Evolutionary conservation across 305 asterid species (phyloP).

Genomic region (Andrographis paniculata): DNA sequence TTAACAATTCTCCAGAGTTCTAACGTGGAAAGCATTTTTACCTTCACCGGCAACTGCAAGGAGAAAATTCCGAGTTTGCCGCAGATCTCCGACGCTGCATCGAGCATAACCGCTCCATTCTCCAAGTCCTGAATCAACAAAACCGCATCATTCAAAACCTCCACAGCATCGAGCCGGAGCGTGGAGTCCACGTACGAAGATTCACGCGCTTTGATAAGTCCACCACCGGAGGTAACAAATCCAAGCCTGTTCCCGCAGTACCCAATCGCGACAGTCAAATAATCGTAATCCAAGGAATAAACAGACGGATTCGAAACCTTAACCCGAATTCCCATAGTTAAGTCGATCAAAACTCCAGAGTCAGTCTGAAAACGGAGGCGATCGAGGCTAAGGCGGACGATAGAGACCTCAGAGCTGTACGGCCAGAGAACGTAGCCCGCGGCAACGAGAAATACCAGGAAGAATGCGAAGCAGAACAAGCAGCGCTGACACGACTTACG

Average conservation of each 20-base stretch:
- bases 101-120: conserved; percentile 37
- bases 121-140: conserved; percentile 48
- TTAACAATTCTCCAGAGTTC: too few species aligned
- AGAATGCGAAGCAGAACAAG: conserved; percentile 29
- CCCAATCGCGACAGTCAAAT: conserved; percentile 48
- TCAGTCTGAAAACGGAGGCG: conserved; percentile 38
- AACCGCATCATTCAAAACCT: conserved; percentile 38
- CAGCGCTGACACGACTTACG: conserved; percentile 34
- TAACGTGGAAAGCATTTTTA: conserved; percentile 10
- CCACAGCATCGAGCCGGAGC: conserved; percentile 40
- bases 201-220: conserved; percentile 44
- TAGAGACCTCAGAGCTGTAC: conserved; percentile 58
- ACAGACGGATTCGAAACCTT: conserved; percentile 59
- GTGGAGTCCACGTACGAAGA: conserved; percentile 48
- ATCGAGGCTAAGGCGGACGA: conserved; percentile 52
- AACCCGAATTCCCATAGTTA: conserved; percentile 50
- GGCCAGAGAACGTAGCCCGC: conserved; percentile 72
- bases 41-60: conserved; percentile 66
- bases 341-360: conserved; percentile 48
- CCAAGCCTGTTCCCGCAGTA: conserved; percentile 79
- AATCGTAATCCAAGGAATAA: conserved; percentile 52
- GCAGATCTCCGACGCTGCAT: conserved; percentile 38
- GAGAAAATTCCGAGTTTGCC: conserved; percentile 51
- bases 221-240: conserved; percentile 43
- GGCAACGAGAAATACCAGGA: conserved; percentile 44